A percentile compares a stretch with the other conserved stretches of the same genome.
These are phyloP conservation scores for Potentilla sterilis DNA, from an alignment of 306 rosid species.

Conservation along the genomic window DNA sequence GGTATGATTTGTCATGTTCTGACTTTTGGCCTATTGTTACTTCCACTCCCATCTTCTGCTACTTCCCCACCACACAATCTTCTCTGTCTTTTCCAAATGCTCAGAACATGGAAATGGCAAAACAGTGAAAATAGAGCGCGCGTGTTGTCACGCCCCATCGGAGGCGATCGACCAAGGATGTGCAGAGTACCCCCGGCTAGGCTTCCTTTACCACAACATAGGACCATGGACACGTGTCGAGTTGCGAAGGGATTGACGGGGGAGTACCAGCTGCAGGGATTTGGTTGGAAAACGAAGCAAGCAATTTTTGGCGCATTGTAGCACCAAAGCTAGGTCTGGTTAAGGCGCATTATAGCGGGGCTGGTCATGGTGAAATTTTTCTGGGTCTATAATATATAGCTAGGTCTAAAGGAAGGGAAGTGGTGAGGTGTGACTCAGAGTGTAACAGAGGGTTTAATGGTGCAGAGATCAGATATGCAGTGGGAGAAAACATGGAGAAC, in stretches of 20 bases:
- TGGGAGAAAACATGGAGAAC: not conserved
- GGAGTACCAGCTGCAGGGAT: constrained; percentile 3
- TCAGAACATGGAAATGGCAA: not conserved
- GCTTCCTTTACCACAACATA: not conserved
- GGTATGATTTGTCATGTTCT: constrained; percentile 7
- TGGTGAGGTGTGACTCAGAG: not conserved
- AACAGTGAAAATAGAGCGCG: not conserved
- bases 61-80: not conserved
- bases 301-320: not conserved
- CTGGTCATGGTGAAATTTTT: not conserved
- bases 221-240: constrained; percentile 36
- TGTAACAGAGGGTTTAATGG: constrained; percentile 3
- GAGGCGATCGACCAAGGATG: not conserved
- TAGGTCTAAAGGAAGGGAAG: not conserved
- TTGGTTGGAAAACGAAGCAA: constrained; percentile 32
- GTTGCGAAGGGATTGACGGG: constrained; percentile 4
- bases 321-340: constrained; percentile 25
- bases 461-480: not conserved
- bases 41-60: constrained; percentile 15
- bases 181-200: not conserved
- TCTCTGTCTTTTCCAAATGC: not conserved
- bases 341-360: not conserved
- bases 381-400: not conserved
- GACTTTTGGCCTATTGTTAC: not conserved
- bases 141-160: constrained; percentile 12